Conservation (phyloP, 805 yeast species). For the Ascoidea rubescens region DNA sequence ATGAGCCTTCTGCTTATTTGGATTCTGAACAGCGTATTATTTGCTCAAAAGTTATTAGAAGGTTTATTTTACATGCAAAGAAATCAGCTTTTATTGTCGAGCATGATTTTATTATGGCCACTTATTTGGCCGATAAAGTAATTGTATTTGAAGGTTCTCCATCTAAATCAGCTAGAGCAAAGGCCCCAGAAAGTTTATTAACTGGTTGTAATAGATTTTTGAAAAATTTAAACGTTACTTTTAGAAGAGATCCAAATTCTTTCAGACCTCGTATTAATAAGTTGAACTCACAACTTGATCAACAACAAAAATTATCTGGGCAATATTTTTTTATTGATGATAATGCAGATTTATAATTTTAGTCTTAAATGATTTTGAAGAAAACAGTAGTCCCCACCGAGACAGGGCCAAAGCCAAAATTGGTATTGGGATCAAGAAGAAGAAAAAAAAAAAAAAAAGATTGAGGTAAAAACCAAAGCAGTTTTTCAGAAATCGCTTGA, state of each 20-base stretch:
- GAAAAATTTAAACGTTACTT: constrained; percentile 93
- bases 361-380: constrained; percentile 1
- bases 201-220: constrained; percentile 96
- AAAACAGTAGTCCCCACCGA: no score
- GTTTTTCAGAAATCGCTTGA: no score
- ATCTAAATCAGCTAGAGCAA: constrained; percentile 73
- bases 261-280: constrained; percentile 98
- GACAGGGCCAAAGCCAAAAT: no score
- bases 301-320: constrained; percentile 86
- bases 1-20: constrained; percentile 97
- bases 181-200: constrained; percentile 80
- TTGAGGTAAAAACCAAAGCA: no score
- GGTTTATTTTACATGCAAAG: constrained; percentile 90
- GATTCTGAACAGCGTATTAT: constrained; percentile 99
- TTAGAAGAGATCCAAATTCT: constrained; percentile 97
- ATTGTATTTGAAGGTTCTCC: constrained; percentile 97
- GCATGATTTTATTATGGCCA: constrained; percentile 99
- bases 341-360: constrained; percentile 28
- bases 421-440: no score
- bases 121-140: constrained; percentile 96
- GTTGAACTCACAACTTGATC: constrained; percentile 96
- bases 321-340: constrained; percentile 90
- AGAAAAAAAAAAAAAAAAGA: no score
- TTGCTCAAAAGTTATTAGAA: constrained; percentile 95
- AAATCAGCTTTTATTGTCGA: constrained; percentile 99